Base-by-base conservation (phyloP, 2,329 filamentous ascomycete species). In the Dendryphion nanum region DNA sequence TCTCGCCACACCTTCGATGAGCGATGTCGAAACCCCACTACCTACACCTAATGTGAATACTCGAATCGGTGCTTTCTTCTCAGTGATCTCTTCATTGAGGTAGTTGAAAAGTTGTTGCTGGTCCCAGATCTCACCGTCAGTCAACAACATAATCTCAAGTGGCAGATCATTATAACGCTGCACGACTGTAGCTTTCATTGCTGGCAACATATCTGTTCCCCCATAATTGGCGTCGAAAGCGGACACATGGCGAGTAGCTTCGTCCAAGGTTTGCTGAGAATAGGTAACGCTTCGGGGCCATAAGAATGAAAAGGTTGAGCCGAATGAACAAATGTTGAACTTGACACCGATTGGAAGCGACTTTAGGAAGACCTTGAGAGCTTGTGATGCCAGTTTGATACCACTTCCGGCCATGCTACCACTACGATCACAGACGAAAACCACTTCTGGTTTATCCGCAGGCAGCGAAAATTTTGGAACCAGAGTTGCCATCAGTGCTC, bases 281-380 rank as follows among this genome's bases (percentile, higher is more conserved):
- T 77, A 76, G 17, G 68, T 57, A 33, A 66, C 61, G 41, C 74
- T 77, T 31, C 60, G 65, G 1, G 60, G 42, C 72, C 74, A 79
- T 1, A 79, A 56, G 43, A 76, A 74, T 2, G 60, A 53, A 51
- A 71, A 64, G 0, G 5, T 24, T 1, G 59, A 69, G 10, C 83
- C 83, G 36, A 87, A 86, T 4, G 80, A 83, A 56, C 79, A 83
- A 37, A 86, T 82, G 54, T 87, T 86, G 71, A 86, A 86, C 51
- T 78, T 78, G 44, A 77, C 70, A 4, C 81, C 79, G 2, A 81
- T 50, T 0, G 81, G 81, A 2, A 86, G 66, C 0, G 80, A 84
- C 55, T 82, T 83, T 40, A 86, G 65, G 48, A 86, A 85, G 16
- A 85, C 67, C 4, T 75, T 72, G 16, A 86, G 67, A 0, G 81